Conservation (phyloP, 2,329 filamentous ascomycete species). For the Phaeosphaeriaceae sp. region DNA sequence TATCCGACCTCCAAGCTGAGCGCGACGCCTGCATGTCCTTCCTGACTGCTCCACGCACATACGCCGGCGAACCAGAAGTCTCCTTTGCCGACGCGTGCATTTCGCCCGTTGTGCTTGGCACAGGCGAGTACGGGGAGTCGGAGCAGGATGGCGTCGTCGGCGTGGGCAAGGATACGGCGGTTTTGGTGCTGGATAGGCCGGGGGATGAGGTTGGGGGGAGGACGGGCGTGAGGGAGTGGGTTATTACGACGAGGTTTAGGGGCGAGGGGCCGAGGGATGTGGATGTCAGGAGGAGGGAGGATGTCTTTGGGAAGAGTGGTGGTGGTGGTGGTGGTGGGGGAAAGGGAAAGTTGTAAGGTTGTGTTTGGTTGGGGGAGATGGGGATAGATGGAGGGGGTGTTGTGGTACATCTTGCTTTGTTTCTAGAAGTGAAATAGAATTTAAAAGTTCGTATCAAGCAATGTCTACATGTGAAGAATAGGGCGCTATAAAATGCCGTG, state of each 20-base stretch:
- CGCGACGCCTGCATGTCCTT: conserved; percentile 52
- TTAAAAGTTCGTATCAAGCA: too few relatives aligned
- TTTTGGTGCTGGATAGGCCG: conserved; percentile 61
- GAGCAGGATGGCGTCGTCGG: conserved; percentile 39
- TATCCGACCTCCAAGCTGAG: conserved; percentile 50
- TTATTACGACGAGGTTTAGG: conserved; percentile 63
- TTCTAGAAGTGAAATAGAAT: too few relatives aligned
- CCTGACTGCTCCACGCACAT: conserved; percentile 58
- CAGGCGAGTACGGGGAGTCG: conserved; percentile 44
- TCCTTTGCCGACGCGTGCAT: conserved; percentile 55
- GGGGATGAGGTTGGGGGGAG: conserved; percentile 61
- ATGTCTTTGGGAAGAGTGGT: conserved; percentile 48
- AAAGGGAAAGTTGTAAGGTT: conserved; percentile 20
- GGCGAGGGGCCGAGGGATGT: conserved; percentile 64
- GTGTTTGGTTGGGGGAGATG: neutral
- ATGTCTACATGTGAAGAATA: too few relatives aligned
- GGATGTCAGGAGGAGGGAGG: conserved; percentile 55
- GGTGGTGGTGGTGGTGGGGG: too few relatives aligned
- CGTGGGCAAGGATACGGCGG: conserved; percentile 56
- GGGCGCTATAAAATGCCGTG: too few relatives aligned
- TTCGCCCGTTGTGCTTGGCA: conserved; percentile 47
- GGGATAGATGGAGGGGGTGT: too few relatives aligned
- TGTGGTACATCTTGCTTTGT: too few relatives aligned
- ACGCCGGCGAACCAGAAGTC: conserved; percentile 39
- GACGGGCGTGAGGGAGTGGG: conserved; percentile 60